Percentiles rank a stretch among this genome's conserved stretches.
Conservation (phyloP, 306 rosid genomes). For the Alnus rubra region DNA sequence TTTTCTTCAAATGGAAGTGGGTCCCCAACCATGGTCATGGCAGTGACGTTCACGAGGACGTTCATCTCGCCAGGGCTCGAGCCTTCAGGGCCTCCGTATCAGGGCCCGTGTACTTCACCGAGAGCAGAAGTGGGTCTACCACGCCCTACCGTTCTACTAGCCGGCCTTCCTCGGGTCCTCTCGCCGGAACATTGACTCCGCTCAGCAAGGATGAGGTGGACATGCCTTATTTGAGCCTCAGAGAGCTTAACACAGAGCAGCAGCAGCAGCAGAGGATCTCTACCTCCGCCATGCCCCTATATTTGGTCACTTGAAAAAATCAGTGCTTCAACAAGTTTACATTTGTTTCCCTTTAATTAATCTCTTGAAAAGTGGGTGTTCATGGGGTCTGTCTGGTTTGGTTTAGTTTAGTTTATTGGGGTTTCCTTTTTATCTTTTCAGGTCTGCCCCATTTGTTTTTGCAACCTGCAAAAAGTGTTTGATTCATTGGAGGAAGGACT, state of each 20-base stretch:
- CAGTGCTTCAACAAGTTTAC: neutral
- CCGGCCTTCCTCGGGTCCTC: constrained; percentile 68
- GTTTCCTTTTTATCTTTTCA: constrained; percentile 5
- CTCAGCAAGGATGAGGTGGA: constrained; percentile 43
- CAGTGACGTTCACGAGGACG: constrained; percentile 31
- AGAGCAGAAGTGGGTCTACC: constrained; percentile 66
- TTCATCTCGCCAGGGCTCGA: constrained; percentile 76
- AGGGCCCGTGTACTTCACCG: constrained; percentile 81
- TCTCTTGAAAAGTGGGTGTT: neutral
- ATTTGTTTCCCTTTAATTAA: too few relatives aligned
- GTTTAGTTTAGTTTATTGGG: constrained; percentile 3
- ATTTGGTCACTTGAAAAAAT: constrained; percentile 63
- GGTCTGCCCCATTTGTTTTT: neutral
- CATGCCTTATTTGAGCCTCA: constrained; percentile 74
- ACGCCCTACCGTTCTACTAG: constrained; percentile 55
- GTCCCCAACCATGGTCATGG: constrained; percentile 7
- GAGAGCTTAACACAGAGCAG: constrained; percentile 85
- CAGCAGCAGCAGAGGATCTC: constrained; percentile 63
- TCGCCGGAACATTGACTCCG: constrained; percentile 67
- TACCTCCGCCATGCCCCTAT: constrained; percentile 77
- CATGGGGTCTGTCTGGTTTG: constrained; percentile 1
- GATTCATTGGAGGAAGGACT: constrained; percentile 33
- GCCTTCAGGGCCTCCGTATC: constrained; percentile 74
- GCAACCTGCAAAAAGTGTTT: constrained; percentile 22
- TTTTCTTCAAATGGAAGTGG: constrained; percentile 80